Conservation (phyloP, 1,284 basidiomycete species). For the Xerocomus amazonicus region DNA sequence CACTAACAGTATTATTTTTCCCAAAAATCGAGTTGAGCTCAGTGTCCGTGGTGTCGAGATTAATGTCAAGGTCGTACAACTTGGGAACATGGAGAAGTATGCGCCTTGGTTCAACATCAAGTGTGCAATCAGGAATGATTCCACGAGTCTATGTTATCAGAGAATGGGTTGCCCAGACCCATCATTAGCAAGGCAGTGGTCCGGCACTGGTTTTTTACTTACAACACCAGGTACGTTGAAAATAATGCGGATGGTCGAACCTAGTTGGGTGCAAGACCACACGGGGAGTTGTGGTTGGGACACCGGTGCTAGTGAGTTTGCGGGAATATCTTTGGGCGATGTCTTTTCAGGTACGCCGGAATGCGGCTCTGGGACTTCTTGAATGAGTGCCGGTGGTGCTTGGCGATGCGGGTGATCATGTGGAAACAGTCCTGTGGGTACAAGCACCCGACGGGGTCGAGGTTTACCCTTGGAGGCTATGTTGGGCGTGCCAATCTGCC, state of each 20-base stretch:
- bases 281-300: conserved; percentile 24
- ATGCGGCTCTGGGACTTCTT: conserved; percentile 36
- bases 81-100: conserved; percentile 49
- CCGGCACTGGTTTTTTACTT: conserved; percentile 16
- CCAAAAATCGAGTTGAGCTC: conserved; percentile 37
- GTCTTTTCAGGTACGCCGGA: conserved; percentile 2
- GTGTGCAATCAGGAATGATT: conserved; percentile 43
- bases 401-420: conserved; percentile 25
- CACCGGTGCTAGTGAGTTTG: conserved; percentile 14
- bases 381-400: conserved; percentile 37
- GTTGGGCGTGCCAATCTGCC: conserved; percentile 64
- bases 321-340: conserved; percentile 42
- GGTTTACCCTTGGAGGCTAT: conserved; percentile 67
- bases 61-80: conserved; percentile 49
- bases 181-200: conserved; percentile 5
- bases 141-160: conserved; percentile 40
- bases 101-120: conserved; percentile 59
- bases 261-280: conserved; percentile 52
- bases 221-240: conserved; percentile 56
- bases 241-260: conserved; percentile 40
- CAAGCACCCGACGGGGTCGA: conserved; percentile 48
- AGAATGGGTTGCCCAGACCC: conserved; percentile 11
- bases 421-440: conserved; percentile 46
- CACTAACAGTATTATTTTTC: conserved; percentile 16
- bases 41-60: conserved; percentile 50